Evolutionary conservation across 192 early-diverging fungal genomes (phyloP), one percentile per base, ranked within the genome.

Genomic region (Borealophlyctis nickersoniae): DNA sequence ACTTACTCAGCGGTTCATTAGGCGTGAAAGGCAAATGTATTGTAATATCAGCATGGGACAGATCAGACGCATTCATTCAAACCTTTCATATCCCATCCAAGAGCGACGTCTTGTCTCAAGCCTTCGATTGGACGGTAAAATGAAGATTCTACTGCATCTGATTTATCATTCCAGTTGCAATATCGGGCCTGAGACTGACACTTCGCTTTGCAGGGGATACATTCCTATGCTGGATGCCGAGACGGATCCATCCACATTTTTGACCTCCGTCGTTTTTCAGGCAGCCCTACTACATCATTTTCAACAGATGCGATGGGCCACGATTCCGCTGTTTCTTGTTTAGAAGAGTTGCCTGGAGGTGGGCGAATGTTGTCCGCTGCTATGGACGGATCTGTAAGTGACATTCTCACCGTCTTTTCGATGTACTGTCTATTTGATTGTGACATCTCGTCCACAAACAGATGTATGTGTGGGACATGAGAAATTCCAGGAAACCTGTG

Each of bases 391-490:
- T 50, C 58, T 48, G 56, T 67, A 60, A 5, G 60, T 45, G 9
- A 45, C 3, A 4, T 9, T n/a, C 4, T 14, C 2, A 28, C 22
- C 4, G 22, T 29, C 19, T 62, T 7, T 2, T n/a, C 3, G 9
- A 16, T 62, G 35, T 59, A 56, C 30, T 35, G 19, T 29, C 4
- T 14, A 55, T 50, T 33, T 27, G 0, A 14, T 24, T 0, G 14
- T 33, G 29, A 35, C 26, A n/a, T n/a, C n/a, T n/a, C n/a, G n/a
- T n/a, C 1, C 13, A n/a, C 60, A 58, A 0, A 34, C 52, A 63
- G 66, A 67, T 60, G 36, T 60, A 60, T 26, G 19, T 67, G 48
- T 67, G 66, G 66, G 66, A 67, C 51, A 9, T 36, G 29, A 55
- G 66, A 22, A 33, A 29, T 32, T 3, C 26, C 7, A 19, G n/a